A percentile compares a stretch with the other conserved stretches of the same genome.
Evolutionary conservation across 1,139 yeast genomes (phyloP).

Genomic region (Candida anutae): DNA sequence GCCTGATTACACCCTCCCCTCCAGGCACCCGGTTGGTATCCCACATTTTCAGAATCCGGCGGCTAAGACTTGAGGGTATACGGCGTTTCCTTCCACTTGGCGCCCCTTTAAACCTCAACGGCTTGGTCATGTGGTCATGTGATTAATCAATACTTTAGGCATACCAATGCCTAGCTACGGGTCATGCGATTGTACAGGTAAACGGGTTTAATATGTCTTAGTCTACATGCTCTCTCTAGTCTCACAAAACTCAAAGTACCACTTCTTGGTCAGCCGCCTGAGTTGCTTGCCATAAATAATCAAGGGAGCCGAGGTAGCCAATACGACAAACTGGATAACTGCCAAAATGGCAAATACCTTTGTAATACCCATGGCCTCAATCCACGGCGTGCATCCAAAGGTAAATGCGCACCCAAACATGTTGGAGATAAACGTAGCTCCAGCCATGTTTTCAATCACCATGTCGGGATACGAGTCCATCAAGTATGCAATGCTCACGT

Average conservation of each 20-base stretch:
- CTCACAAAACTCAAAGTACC: conserved; percentile 20
- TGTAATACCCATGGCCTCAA: conserved; percentile 23
- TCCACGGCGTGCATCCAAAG: conserved; percentile 35
- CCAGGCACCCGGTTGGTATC: too few species aligned
- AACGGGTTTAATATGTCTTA: too few species aligned
- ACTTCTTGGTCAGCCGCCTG: conserved; percentile 26
- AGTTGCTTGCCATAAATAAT: conserved; percentile 28
- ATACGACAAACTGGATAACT: conserved; percentile 20
- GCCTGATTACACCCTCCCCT: too few species aligned
- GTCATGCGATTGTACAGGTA: too few species aligned
- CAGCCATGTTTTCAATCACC: conserved; percentile 31
- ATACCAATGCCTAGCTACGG: too few species aligned
- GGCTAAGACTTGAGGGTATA: too few species aligned
- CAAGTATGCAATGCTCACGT: conserved; percentile 30
- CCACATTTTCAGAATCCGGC: too few species aligned
- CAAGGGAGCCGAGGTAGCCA: conserved; percentile 21
- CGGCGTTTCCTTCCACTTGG: too few species aligned
- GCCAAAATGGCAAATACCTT: conserved; percentile 30
- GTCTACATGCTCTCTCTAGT: conserved; percentile 12
- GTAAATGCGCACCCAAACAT: conserved; percentile 32
- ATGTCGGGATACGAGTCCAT: conserved; percentile 35
- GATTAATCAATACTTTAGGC: too few species aligned
- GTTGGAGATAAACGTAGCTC: conserved; percentile 30
- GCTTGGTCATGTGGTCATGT: too few species aligned
- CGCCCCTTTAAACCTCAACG: too few species aligned